These are phyloP conservation scores for Spizellomyces punctatus DNA, from an alignment of 192 early-diverging fungal species.

Conservation along the genomic window DNA sequence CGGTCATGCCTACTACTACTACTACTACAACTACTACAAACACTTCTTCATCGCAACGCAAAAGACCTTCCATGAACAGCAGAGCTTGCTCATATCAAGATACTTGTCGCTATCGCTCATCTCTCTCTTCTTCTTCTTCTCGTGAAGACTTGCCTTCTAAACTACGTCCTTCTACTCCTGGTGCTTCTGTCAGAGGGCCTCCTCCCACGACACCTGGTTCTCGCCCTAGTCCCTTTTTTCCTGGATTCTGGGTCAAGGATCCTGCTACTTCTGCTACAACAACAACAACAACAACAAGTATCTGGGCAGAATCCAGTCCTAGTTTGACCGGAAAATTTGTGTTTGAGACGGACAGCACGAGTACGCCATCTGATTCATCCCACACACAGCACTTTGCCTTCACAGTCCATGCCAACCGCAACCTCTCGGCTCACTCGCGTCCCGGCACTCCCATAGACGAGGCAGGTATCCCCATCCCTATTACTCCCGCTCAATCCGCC, in stretches of 20 bases:
- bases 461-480: conserved; percentile 1
- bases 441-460: conserved; percentile 20
- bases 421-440: conserved; percentile 20
- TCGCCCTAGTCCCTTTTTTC: not conserved
- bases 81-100: conserved; percentile 33
- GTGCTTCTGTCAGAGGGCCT: conserved; percentile 1
- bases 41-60: not conserved
- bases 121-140: not conserved
- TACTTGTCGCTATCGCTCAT: conserved; percentile 18
- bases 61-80: conserved; percentile 9
- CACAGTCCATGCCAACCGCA: conserved; percentile 24
- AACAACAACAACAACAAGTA: not conserved
- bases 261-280: not conserved
- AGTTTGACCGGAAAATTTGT: conserved; percentile 15
- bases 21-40: not conserved
- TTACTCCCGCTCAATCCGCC: conserved; percentile 12
- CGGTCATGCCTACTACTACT: not conserved
- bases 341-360: not conserved
- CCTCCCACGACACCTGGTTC: not conserved
- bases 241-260: not conserved
- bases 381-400: conserved; percentile 19
- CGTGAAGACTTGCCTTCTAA: not conserved
- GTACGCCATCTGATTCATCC: not conserved
- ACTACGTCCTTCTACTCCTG: not conserved
- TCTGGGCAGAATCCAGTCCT: conserved; percentile 20